Conservation (phyloP, 2,329 filamentous ascomycete species). For the Elsinoe batatas region DNA sequence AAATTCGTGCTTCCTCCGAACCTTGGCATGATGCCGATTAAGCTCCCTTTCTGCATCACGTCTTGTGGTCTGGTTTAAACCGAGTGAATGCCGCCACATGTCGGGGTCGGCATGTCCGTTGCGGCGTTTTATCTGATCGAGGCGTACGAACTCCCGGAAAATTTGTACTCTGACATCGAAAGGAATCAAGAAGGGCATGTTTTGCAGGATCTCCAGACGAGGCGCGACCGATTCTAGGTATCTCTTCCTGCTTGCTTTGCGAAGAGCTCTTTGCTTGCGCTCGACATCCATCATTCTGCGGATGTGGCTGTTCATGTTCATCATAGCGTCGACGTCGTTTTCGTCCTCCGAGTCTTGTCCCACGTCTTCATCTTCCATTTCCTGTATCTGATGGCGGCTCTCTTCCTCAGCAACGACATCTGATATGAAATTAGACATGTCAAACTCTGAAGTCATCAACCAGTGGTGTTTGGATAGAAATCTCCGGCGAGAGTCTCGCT, state of each 20-base stretch:
- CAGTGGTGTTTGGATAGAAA: slow-evolving; percentile 81
- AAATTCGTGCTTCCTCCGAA: slow-evolving; percentile 70
- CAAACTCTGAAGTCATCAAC: slow-evolving; percentile 82
- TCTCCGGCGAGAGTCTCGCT: slow-evolving; percentile 77
- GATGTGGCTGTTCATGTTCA: slow-evolving; percentile 3
- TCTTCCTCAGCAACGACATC: slow-evolving; percentile 85
- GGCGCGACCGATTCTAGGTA: slow-evolving; percentile 72
- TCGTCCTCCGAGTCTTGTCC: slow-evolving; percentile 34
- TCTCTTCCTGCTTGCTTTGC: slow-evolving; percentile 57
- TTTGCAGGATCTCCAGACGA: slow-evolving; percentile 78
- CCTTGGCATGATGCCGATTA: slow-evolving; percentile 60
- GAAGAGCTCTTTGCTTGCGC: slow-evolving; percentile 44
- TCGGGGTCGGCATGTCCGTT: slow-evolving; percentile 62
- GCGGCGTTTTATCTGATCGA: slow-evolving; percentile 65
- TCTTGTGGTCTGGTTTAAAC: slow-evolving; percentile 18
- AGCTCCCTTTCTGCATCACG: slow-evolving; percentile 30
- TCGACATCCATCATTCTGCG: slow-evolving; percentile 22
- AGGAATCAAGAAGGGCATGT: slow-evolving; percentile 95
- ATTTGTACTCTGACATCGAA: slow-evolving; percentile 87
- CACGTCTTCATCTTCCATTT: slow-evolving; percentile 51
- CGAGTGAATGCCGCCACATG: slow-evolving; percentile 52
- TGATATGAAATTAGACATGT: slow-evolving; percentile 79
- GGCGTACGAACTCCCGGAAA: slow-evolving; percentile 80
- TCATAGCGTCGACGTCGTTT: slow-evolving; percentile 18
- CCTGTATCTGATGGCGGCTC: slow-evolving; percentile 57